Evolutionary conservation across 306 rosid genomes (phyloP), one percentile per base, ranked within the genome.

Genomic region (Dryas alaskensis): DNA sequence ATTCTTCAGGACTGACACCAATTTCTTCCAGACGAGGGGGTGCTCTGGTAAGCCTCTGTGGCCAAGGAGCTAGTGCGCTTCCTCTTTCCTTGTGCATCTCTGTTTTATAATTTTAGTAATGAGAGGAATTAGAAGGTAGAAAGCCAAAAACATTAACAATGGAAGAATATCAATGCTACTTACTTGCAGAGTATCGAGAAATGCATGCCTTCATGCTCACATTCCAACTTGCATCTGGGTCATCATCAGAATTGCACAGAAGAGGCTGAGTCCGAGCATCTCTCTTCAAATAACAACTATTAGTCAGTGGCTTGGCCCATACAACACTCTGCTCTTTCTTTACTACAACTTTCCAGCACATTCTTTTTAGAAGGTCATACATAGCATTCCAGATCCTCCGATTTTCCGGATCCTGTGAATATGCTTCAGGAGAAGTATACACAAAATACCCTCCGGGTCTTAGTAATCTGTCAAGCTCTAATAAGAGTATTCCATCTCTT

Each of bases 391-490:
- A 81, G 49, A 83, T 87, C 84, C 63, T 87, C 37, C 81, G 75
- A 72, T 85, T 85, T 81, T 80, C 83, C 7, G 78, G 81, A 72
- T 87, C 92, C 19, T 57, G 82, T 17, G 86, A 86, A 83, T 87
- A 87, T 25, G 87, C 92, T 82, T 85, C 89, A 73, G 92, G 92
- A 74, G 92, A 85, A 63, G 84, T 82, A 70, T 87, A 87, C 50
- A 86, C 87, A 65, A 87, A 87, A 78, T 81, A 85, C 59, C 92
- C 92, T 52, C 89, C 89, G 4, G 92, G 92, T 76, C 87, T 78
- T 47, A 87, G 81, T 65, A 87, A 63, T 73, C 92, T 85, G 75
- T 87, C 89, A 51, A 87, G 87, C 72, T 87, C 92, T 74, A 85
- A 59, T 72, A 87, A 67, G 49, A 87, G 86, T 46, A 83, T 81